A percentile compares a stretch with the other conserved stretches of the same genome.
Evolutionary conservation across 2,329 filamentous ascomycete species (phyloP).

Genomic region (Penicillium concentricum): DNA sequence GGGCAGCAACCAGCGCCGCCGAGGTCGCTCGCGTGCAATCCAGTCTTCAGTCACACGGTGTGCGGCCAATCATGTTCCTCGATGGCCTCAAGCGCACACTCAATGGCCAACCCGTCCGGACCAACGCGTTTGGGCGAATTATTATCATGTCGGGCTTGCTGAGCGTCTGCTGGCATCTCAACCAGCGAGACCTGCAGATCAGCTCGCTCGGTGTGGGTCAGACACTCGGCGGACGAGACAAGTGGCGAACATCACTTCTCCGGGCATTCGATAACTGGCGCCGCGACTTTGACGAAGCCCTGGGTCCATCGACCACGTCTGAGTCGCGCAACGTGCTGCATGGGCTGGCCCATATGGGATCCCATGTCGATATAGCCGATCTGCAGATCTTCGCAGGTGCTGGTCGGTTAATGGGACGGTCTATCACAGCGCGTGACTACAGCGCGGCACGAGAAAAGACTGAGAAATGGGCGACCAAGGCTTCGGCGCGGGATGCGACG

Average conservation of each 20-base stretch:
- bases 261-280: slow-evolving; percentile 94
- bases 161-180: slow-evolving; percentile 97
- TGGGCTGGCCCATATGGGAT: slow-evolving; percentile 94
- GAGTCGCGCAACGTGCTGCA: slow-evolving; percentile 88
- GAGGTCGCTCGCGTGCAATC: slow-evolving; percentile 84
- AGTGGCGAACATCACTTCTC: slow-evolving; percentile 83
- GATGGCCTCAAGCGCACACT: slow-evolving; percentile 88
- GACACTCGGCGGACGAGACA: slow-evolving; percentile 80
- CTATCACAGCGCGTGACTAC: slow-evolving; percentile 79
- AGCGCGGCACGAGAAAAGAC: slow-evolving; percentile 74
- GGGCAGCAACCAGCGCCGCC: slow-evolving; percentile 82
- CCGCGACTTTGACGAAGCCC: slow-evolving; percentile 79
- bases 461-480: slow-evolving; percentile 83
- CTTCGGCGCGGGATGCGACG: slow-evolving; percentile 82
- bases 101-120: slow-evolving; percentile 79
- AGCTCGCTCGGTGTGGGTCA: slow-evolving; percentile 78
- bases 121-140: slow-evolving; percentile 89
- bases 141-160: slow-evolving; percentile 92
- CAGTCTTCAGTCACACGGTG: slow-evolving; percentile 73
- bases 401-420: slow-evolving; percentile 77
- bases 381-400: slow-evolving; percentile 94
- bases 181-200: slow-evolving; percentile 89
- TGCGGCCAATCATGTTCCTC: slow-evolving; percentile 82
- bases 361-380: slow-evolving; percentile 96
- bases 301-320: slow-evolving; percentile 68